Percentiles rank a stretch among this genome's conserved stretches.
phyloP scores from a whole-genome alignment of 1,284 basidiomycete genomes.

The Boletellus deceptivus region DNA sequence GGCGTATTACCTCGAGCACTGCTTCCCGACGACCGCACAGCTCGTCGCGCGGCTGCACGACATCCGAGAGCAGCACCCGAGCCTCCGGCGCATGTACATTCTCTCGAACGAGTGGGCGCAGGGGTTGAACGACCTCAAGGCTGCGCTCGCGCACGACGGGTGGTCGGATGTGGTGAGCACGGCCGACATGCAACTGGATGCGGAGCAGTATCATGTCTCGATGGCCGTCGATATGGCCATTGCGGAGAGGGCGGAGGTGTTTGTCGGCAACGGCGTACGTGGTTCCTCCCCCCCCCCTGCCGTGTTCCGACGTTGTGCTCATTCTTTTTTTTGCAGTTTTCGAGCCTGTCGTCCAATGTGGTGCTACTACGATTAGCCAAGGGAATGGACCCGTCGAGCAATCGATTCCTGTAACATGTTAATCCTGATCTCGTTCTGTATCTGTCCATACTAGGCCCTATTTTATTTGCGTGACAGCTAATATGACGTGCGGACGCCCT shows the following conservation, averaged over 20 bases:
- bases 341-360: constrained; percentile 55
- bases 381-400: constrained; percentile 37
- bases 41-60: constrained; percentile 46
- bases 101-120: constrained; percentile 60
- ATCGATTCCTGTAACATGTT: constrained; percentile 40
- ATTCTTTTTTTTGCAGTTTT: constrained; percentile 43
- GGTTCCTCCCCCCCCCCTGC: no score
- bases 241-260: constrained; percentile 64
- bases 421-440: background rate
- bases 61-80: constrained; percentile 34
- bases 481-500: no score
- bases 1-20: constrained; percentile 50
- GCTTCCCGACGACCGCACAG: constrained; percentile 53
- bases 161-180: constrained; percentile 49
- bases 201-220: constrained; percentile 51
- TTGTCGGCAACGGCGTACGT: constrained; percentile 67
- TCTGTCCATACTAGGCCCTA: background rate
- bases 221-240: constrained; percentile 72
- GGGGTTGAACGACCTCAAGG: constrained; percentile 48
- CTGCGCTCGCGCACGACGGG: constrained; percentile 45
- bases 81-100: constrained; percentile 43
- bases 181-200: constrained; percentile 41
- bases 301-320: background rate
- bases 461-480: background rate
- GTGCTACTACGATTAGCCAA: constrained; percentile 53